These are phyloP conservation scores for Coemansia erecta DNA, from an alignment of 192 early-diverging fungal species.

Conservation along the genomic window DNA sequence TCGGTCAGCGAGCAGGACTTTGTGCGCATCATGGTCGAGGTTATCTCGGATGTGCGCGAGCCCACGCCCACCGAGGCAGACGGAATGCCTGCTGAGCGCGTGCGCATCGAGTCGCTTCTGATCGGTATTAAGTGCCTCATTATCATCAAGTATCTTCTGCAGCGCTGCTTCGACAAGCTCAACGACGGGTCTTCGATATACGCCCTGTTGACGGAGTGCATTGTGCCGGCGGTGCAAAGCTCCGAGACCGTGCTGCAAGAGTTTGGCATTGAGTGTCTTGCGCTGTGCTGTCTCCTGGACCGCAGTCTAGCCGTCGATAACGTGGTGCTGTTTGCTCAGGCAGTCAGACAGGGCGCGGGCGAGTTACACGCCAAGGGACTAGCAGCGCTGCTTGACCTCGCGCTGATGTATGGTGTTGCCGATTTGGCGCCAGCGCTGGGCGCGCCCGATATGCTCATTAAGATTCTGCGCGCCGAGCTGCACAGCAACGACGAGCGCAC, in stretches of 20 bases:
- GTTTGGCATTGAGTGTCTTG: constrained; percentile 80
- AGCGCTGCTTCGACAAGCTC: constrained; percentile 66
- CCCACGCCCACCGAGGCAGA: constrained; percentile 21
- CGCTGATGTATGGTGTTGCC: constrained; percentile 51
- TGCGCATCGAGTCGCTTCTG: constrained; percentile 53
- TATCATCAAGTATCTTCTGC: constrained; percentile 67
- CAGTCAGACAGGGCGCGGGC: constrained; percentile 41
- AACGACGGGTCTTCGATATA: constrained; percentile 71
- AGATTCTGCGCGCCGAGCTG: constrained; percentile 56
- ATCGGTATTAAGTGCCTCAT: constrained; percentile 64
- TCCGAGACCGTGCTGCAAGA: constrained; percentile 67
- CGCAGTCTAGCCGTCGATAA: constrained; percentile 73
- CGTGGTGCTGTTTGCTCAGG: constrained; percentile 68
- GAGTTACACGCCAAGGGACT: constrained; percentile 68
- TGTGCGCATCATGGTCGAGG: constrained; percentile 79
- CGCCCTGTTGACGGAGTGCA: constrained; percentile 68
- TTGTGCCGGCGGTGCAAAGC: constrained; percentile 70
- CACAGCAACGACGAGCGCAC: constrained; percentile 58
- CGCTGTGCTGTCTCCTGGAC: constrained; percentile 74
- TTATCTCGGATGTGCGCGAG: constrained; percentile 77
- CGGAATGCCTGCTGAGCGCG: constrained; percentile 33
- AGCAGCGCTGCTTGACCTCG: constrained; percentile 59
- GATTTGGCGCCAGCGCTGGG: constrained; percentile 48
- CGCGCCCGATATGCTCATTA: constrained; percentile 46
- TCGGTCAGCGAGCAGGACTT: constrained; percentile 83